These are phyloP conservation scores for Penicillium cinerascens DNA, from an alignment of 495 filamentous ascomycete genomes.

Conservation along the genomic window DNA sequence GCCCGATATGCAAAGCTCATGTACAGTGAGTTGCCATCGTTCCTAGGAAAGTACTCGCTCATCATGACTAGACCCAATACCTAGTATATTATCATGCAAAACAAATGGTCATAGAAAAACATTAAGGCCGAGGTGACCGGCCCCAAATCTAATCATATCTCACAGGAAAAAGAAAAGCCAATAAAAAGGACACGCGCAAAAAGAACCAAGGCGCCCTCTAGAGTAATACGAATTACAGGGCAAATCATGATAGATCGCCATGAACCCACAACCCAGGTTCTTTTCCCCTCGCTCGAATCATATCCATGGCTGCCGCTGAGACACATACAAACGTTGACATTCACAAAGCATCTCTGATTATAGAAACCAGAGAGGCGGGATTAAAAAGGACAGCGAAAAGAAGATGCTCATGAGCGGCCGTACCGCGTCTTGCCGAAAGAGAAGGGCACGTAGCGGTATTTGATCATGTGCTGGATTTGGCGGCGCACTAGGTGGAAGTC, in stretches of 20 bases:
- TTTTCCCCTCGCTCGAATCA: conserved; percentile 10
- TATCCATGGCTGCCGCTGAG: conserved; percentile 12
- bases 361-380: conserved; percentile 9
- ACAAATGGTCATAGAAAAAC: conserved; percentile 3
- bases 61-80: background rate
- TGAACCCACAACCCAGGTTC: conserved; percentile 10
- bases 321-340: conserved; percentile 18
- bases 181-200: background rate
- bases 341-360: conserved; percentile 15
- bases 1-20: too few species aligned
- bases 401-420: conserved; percentile 36
- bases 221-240: conserved; percentile 20
- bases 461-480: conserved; percentile 99
- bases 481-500: conserved; percentile 69
- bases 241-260: conserved; percentile 18
- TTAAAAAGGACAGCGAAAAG: background rate
- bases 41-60: background rate
- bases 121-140: conserved; percentile 15
- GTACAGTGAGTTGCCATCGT: background rate
- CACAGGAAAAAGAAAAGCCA: conserved; percentile 18
- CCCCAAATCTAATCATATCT: conserved; percentile 30
- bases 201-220: conserved; percentile 12
- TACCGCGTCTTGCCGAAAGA: conserved; percentile 88
- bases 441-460: conserved; percentile 98
- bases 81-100: background rate